Base-by-base conservation (phyloP, 148 eudicot species). In the Rhododendron mucronatum region DNA sequence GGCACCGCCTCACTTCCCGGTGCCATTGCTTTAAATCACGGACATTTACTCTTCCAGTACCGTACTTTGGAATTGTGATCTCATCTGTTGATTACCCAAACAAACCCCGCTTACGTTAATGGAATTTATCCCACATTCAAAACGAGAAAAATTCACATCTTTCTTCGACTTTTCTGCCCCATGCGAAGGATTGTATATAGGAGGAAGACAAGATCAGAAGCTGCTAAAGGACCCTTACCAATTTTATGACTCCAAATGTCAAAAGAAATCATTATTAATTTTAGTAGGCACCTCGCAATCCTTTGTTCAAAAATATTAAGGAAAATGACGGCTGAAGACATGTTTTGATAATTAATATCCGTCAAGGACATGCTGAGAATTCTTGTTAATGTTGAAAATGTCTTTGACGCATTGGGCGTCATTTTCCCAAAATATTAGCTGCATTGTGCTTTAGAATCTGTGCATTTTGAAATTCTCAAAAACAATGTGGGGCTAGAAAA, bases 1-100 rank as follows among this genome's bases (percentile, higher is more conserved):
- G n/a, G n/a, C n/a, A n/a, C n/a, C n/a, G n/a, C n/a, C n/a, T n/a
- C n/a, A n/a, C 73, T 4, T 86, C 84, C 3, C n/a, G n/a, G 21
- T 89, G 92, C 92, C 92, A 89, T 82, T 86, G 74, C 85, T 61
- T 89, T 30, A 41, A 89, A 78, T n/a, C 30, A 61, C 55, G 37
- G 80, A 33, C 28, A 84, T 88, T 47, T 91, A 89, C 50, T 86
- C 88, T 75, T 88, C 92, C 23, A 88, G 81, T 47, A 88, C 86
- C 39, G 86, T 84, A 61, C 81, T 84, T 73, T 88, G 88, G 21
- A 82, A 89, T 12, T 85, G 48, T 26, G 89, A 76, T 3, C 92
- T 90, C 92, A 91, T 91, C 89, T 91, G 71, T 28, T 12, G 44
- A 39, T 39, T 39, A 39, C 6, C 6, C 44, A 16, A 12, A 1